These are phyloP conservation scores for Talaromyces adpressus DNA, from an alignment of 495 filamentous ascomycete species.

Conservation along the genomic window DNA sequence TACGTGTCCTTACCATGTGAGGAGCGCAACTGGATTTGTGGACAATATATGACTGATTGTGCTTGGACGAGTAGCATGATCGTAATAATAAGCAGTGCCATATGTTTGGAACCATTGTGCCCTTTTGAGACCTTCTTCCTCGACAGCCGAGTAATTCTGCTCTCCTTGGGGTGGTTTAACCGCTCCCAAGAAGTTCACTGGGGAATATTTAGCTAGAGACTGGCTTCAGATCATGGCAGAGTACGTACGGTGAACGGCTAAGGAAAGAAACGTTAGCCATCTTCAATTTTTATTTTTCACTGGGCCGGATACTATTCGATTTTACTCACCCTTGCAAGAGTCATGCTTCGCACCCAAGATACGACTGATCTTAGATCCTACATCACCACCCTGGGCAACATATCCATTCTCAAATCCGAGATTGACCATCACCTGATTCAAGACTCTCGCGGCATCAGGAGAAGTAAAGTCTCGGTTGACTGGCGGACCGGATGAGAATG, in stretches of 20 bases:
- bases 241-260: conserved; percentile 14
- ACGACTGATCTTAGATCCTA: conserved; percentile 41
- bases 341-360: conserved; percentile 22
- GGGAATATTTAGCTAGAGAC: background rate
- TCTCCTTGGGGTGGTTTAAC: background rate
- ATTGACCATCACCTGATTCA: conserved; percentile 47
- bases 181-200: conserved; percentile 13
- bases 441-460: conserved; percentile 27
- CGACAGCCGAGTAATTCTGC: conserved; percentile 8
- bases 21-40: conserved; percentile 46
- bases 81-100: conserved; percentile 41
- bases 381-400: conserved; percentile 52
- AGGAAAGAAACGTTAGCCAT: background rate
- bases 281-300: background rate
- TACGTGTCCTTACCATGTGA: conserved; percentile 40
- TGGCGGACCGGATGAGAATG: conserved; percentile 33
- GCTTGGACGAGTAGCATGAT: conserved; percentile 46
- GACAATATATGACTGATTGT: conserved; percentile 47
- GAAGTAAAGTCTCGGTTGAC: conserved; percentile 31
- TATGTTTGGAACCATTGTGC: conserved; percentile 15
- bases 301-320: background rate
- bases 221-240: background rate
- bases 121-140: conserved; percentile 14
- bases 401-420: conserved; percentile 48
- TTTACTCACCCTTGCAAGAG: conserved; percentile 19